Evolutionary conservation across 2,329 filamentous ascomycete genomes (phyloP).

Genomic region (Stachybotrys elegans): DNA sequence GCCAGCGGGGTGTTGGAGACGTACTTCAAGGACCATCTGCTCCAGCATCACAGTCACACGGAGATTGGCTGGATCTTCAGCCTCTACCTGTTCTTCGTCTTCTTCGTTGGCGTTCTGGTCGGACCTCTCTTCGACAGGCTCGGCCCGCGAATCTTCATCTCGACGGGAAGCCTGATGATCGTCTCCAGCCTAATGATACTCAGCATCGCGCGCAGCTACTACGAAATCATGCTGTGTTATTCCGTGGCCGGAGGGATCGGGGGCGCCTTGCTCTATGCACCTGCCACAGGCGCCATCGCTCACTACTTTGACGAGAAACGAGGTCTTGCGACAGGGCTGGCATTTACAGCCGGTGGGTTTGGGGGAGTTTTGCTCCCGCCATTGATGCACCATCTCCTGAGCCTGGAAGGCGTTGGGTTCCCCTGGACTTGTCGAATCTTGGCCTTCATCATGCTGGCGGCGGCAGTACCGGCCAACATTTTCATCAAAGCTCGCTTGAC

Average conservation of each 20-base stretch:
- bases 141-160: slow-evolving; percentile 54
- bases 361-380: slow-evolving; percentile 50
- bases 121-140: slow-evolving; percentile 65
- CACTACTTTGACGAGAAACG: slow-evolving; percentile 63
- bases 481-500: slow-evolving; percentile 37
- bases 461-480: slow-evolving; percentile 21
- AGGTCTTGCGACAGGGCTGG: slow-evolving; percentile 64
- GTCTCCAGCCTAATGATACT: too few species aligned
- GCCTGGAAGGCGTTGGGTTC: slow-evolving; percentile 22
- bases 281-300: slow-evolving; percentile 59
- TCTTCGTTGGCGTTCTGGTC: slow-evolving; percentile 64
- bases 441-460: slow-evolving; percentile 19
- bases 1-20: slow-evolving; percentile 56
- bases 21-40: slow-evolving; percentile 68
- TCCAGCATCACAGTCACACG: slow-evolving; percentile 60
- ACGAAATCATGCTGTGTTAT: slow-evolving; percentile 66
- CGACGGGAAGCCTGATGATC: slow-evolving; percentile 22
- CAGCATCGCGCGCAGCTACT: too few species aligned
- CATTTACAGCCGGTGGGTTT: slow-evolving; percentile 58
- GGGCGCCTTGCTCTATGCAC: slow-evolving; percentile 64
- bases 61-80: slow-evolving; percentile 68
- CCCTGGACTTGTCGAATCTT: slow-evolving; percentile 24
- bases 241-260: slow-evolving; percentile 60
- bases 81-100: slow-evolving; percentile 61
- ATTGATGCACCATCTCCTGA: slow-evolving; percentile 20